These are phyloP conservation scores for Paramecium octaurelia DNA, from an alignment of 73 alveolate genomes.

Conservation along the genomic window DNA sequence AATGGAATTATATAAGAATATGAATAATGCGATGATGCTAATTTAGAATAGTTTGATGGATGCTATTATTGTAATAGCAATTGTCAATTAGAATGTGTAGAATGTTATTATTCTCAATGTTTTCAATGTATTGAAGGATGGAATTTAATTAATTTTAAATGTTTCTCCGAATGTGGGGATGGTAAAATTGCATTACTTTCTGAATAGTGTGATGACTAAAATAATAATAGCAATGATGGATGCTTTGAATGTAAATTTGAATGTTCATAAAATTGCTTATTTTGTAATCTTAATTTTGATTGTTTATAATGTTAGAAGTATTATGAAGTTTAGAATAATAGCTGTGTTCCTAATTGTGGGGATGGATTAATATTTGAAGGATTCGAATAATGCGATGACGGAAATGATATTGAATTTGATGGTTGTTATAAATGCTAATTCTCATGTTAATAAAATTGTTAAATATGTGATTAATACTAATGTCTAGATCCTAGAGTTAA, in stretches of 20 bases:
- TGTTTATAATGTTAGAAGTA: background rate
- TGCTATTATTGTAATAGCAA: too few relatives aligned
- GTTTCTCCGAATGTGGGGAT: background rate
- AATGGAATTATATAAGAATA: background rate
- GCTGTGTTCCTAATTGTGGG: background rate
- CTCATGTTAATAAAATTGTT: background rate
- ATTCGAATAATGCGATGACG: background rate
- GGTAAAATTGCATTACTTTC: background rate
- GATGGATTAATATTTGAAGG: background rate
- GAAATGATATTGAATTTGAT: background rate
- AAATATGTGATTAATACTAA: too few relatives aligned
- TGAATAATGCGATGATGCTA: background rate
- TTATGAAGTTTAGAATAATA: background rate
- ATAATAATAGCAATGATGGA: background rate
- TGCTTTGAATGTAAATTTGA: background rate
- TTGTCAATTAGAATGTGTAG: background rate
- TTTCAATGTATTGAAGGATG: background rate
- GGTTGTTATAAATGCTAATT: background rate
- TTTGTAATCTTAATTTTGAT: background rate
- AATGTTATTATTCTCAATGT: background rate
- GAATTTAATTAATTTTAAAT: background rate
- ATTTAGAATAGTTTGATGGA: too few relatives aligned
- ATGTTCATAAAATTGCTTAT: background rate
- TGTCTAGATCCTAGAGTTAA: too few relatives aligned
- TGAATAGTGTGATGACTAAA: slow-evolving; percentile 6